These are phyloP conservation scores for Blastomyces parvus DNA, from an alignment of 2,329 filamentous ascomycete genomes.

Conservation along the genomic window DNA sequence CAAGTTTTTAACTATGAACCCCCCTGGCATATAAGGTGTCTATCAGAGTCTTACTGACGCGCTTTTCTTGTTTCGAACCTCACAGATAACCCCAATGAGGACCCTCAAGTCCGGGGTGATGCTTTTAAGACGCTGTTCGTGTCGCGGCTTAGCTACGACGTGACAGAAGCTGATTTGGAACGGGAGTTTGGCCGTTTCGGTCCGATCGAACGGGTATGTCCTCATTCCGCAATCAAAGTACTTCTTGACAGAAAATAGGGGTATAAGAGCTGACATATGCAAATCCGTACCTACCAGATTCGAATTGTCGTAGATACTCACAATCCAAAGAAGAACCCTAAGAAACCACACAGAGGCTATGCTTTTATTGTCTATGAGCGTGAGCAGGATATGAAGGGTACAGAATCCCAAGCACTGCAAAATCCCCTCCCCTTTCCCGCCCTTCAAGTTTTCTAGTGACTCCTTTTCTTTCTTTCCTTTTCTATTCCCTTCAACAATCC, in stretches of 20 bases:
- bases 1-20: conserved; percentile 8
- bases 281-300: conserved; percentile 48
- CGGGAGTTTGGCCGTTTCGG: conserved; percentile 89
- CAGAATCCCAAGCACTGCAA: conserved; percentile 31
- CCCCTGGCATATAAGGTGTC: not conserved
- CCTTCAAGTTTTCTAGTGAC: not conserved
- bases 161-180: conserved; percentile 81
- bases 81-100: conserved; percentile 69
- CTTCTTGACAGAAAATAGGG: not conserved
- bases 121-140: conserved; percentile 94
- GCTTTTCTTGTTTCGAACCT: conserved; percentile 1
- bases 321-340: conserved; percentile 69
- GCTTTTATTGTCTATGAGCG: conserved; percentile 95
- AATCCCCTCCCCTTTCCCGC: conserved; percentile 24
- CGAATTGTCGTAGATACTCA: conserved; percentile 75
- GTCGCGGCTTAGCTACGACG: conserved; percentile 78
- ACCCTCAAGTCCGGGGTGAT: conserved; percentile 83
- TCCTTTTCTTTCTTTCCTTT: not conserved
- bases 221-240: not conserved
- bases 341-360: conserved; percentile 78
- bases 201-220: conserved; percentile 75
- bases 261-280: conserved; percentile 19
- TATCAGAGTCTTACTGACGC: conserved; percentile 4
- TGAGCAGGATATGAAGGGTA: conserved; percentile 99
- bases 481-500: not conserved